phyloP scores from a whole-genome alignment of 2,329 filamentous ascomycete species.

The Penicillium sp. region DNA sequence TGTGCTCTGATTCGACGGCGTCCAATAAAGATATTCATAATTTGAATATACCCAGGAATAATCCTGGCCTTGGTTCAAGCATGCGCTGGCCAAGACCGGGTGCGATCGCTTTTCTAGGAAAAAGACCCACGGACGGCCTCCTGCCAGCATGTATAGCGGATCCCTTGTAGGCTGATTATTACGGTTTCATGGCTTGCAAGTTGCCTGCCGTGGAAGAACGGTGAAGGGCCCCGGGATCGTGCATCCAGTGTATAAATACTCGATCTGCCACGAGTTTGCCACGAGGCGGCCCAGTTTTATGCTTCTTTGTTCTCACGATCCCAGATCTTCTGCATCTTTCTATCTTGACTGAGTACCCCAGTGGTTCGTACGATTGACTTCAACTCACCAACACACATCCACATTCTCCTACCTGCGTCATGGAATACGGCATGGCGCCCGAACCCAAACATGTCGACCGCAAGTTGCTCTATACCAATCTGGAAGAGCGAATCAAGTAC shows the following conservation, averaged over 20 bases:
- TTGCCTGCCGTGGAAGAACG: neutral
- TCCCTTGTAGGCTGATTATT: neutral
- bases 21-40: neutral
- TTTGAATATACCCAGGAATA: neutral
- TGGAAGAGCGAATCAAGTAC: conserved; percentile 70
- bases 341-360: neutral
- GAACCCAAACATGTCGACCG: conserved; percentile 63
- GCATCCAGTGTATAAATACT: conserved; percentile 17
- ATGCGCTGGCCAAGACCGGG: conserved; percentile 8
- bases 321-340: neutral
- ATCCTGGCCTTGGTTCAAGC: neutral
- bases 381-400: neutral
- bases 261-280: conserved; percentile 11
- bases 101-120: conserved; percentile 9
- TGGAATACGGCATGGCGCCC: conserved; percentile 18
- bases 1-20: conserved; percentile 19
- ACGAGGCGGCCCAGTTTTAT: conserved; percentile 17
- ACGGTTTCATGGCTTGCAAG: neutral
- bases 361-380: neutral
- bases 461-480: conserved; percentile 69
- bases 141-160: neutral
- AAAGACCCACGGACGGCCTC: conserved; percentile 2
- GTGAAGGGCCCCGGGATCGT: neutral
- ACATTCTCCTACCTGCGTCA: neutral
- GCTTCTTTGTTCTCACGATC: neutral